phyloP scores from a whole-genome alignment of 148 eudicot genomes.

The Vaccinium vitisidaea region DNA sequence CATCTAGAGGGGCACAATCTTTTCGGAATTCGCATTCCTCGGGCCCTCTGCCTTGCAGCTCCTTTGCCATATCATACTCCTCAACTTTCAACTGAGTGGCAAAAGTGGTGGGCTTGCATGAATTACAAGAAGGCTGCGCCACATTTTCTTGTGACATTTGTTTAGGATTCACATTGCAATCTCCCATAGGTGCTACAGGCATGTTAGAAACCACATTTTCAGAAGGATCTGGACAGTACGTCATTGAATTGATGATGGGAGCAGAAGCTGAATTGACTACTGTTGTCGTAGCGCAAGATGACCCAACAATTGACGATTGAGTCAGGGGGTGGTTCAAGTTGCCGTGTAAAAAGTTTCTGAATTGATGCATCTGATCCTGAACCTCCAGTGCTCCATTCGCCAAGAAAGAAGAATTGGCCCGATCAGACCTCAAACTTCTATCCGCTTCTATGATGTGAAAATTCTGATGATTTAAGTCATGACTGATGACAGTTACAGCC shows the following conservation, averaged over 20 bases:
- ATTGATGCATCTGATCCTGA: slow-evolving; percentile 63
- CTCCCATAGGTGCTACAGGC: slow-evolving; percentile 33
- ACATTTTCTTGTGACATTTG: slow-evolving; percentile 25
- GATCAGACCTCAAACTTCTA: slow-evolving; percentile 43
- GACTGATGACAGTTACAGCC: slow-evolving; percentile 31
- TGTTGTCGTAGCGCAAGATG: slow-evolving; percentile 80
- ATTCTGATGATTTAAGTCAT: slow-evolving; percentile 39
- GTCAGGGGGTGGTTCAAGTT: slow-evolving; percentile 66
- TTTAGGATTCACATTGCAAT: slow-evolving; percentile 28
- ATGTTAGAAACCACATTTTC: slow-evolving; percentile 26
- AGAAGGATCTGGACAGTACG: slow-evolving; percentile 48
- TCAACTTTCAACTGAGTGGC: slow-evolving; percentile 29
- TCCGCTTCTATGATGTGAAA: slow-evolving; percentile 36
- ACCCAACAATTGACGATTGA: slow-evolving; percentile 76
- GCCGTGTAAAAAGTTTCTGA: slow-evolving; percentile 59
- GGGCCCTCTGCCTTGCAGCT: slow-evolving; percentile 23
- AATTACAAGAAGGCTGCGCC: slow-evolving; percentile 36
- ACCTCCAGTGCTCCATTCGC: slow-evolving; percentile 30
- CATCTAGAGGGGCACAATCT: slow-evolving; percentile 31
- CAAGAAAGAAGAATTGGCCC: slow-evolving; percentile 34
- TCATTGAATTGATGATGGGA: slow-evolving; percentile 63
- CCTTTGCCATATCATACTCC: slow-evolving; percentile 25
- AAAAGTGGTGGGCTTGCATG: slow-evolving; percentile 28
- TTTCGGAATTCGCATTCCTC: slow-evolving; percentile 28
- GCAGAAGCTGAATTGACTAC: slow-evolving; percentile 71